Evolutionary conservation across 352 stramenopile species (phyloP).

Genomic region (Phytophthora idaei): DNA sequence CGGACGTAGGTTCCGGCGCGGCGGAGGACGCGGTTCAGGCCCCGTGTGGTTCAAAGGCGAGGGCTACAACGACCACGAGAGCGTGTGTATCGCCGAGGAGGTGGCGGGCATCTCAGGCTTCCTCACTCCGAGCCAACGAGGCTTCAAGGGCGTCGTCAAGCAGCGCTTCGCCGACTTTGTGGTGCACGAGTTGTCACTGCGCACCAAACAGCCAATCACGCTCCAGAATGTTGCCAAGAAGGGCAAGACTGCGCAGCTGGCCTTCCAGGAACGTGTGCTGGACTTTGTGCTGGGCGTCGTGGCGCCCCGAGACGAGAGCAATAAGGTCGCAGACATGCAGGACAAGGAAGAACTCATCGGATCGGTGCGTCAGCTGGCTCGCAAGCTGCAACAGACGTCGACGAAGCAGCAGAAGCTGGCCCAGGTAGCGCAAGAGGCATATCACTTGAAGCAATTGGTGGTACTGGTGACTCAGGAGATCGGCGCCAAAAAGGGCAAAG

Average conservation of each 20-base stretch:
- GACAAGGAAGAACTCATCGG: constrained; percentile 14
- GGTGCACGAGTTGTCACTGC: constrained; percentile 68
- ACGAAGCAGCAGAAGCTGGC: constrained; percentile 27
- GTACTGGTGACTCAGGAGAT: constrained; percentile 58
- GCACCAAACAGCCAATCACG: constrained; percentile 34
- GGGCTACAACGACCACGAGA: constrained; percentile 71
- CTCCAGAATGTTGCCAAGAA: constrained; percentile 46
- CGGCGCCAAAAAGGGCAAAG: constrained; percentile 66
- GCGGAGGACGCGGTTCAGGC: constrained; percentile 3
- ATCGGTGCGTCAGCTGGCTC: constrained; percentile 24
- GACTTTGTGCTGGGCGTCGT: constrained; percentile 32
- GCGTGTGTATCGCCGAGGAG: constrained; percentile 64
- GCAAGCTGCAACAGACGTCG: constrained; percentile 35
- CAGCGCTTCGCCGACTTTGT: constrained; percentile 87
- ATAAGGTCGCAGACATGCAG: not conserved
- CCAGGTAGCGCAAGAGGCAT: constrained; percentile 43
- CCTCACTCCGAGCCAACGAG: constrained; percentile 33
- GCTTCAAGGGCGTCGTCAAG: constrained; percentile 80
- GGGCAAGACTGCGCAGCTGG: constrained; percentile 35
- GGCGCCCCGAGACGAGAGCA: constrained; percentile 4
- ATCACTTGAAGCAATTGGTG: constrained; percentile 60
- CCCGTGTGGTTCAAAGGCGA: constrained; percentile 59
- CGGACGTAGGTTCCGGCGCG: constrained; percentile 26
- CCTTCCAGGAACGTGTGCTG: constrained; percentile 49
- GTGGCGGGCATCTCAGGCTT: constrained; percentile 69